Evolutionary conservation across 192 early-diverging fungal species (phyloP), one percentile per base, ranked within the genome.

Genomic region (Backusella westeae): DNA sequence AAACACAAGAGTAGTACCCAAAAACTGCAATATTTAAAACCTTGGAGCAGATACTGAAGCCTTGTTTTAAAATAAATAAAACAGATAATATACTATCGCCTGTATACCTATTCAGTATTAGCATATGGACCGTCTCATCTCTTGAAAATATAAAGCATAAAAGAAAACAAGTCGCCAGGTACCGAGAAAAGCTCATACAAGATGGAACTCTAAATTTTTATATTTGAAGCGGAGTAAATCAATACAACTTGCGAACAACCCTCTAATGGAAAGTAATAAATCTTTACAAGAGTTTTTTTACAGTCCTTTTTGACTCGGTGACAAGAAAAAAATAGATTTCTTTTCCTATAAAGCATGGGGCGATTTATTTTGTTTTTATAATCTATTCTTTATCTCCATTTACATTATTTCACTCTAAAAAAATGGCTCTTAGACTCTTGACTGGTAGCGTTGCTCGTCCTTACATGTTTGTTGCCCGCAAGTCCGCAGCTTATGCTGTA

Each of bases 231-330:
- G 56, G 56, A 63, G 56, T 26, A 63, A 63, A 29, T 12, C 56
- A 26, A 29, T 29, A 63, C 56, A 63, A 29, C 56, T 63, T 63
- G 56, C 56, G 23, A 63, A 29, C 23, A 63, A 63, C 56, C 56
- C 56, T 63, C 56, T 63, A 63, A 63, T 63, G 56, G 56, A 63
- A 63, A 63, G 56, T 63, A 26, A 63, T 63, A 63, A 49, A 63
- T 63, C 56, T 63, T 63, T 63, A 63, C 26, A 63, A 29, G 26
- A 32, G 17, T 42, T 49, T 49, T 42, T 26, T 41, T 44, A 49
- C 39, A 49, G 70, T 49, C 70, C 34, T 59, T 26, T 74, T 46
- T 75, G 74, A 75, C 74, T 75, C 74, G 74, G 74, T 75, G 74
- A 66, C 63, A 75, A 44, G 39, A 44, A 42, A 75, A 66, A 42